Base-by-base conservation (phyloP, 495 filamentous ascomycete species). In the Friedmanniomyces simplex region DNA sequence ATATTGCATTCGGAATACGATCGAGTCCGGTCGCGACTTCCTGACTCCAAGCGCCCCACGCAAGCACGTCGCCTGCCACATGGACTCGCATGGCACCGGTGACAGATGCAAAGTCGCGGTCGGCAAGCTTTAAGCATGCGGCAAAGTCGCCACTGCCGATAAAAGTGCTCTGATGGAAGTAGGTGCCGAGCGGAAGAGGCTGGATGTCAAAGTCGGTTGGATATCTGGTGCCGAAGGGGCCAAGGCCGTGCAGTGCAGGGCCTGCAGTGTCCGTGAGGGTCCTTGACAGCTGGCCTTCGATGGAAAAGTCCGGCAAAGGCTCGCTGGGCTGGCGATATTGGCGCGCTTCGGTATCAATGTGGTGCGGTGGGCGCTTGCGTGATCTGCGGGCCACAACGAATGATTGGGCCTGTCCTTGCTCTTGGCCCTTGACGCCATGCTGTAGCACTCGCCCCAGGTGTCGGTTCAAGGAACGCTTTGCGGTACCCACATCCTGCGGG, bases 101-200 rank as follows among this genome's bases (percentile, higher is more conserved):
- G 58, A 58, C 21, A 51, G 68, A 32, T 54, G 61, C 64, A 74
- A 70, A 11, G 81, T 67, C 12, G 76, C 82, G 50, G 73, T 77
- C 37, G 65, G 7, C 24, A 11, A 59, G 39, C 21, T 42, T 55
- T 0, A 74, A 50, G 25, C 53, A 51, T 22, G 50, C 55, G 6
- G 39, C 65, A 50, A 95, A 76, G 22, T 79, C 76, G 0, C 86
- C 87, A 62, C 81, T 83, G 16, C 90, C 89, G 50, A 95, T 75
- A 50, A 94, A 77, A 12, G 89, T 90, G 49, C 70, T 77, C 62
- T 84, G 74, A 62, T 91, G 87, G 62, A 94, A 93, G 68, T 77
- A 93, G 1, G 83, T 84, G 0, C 85, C 87, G 12, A 69, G 54
- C 45, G 73, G 75, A 24, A 95, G 71, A 25, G 88, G 84, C 41